phyloP scores from a whole-genome alignment of 179 eudicot species.

The Pouteria campechiana region DNA sequence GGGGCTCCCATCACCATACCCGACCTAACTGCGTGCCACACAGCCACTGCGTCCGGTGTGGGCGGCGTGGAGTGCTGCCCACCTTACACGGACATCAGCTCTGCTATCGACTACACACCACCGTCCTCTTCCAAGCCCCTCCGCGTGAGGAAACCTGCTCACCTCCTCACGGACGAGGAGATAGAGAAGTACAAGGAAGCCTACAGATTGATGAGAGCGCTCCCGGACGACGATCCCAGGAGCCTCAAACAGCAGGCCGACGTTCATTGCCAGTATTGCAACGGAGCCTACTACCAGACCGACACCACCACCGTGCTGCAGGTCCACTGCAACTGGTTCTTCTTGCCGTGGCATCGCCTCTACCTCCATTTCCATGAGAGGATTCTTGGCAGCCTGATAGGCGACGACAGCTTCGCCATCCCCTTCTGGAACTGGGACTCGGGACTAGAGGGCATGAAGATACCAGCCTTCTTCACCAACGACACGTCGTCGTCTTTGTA shows the following conservation, averaged over 20 bases:
- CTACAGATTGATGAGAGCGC: neutral
- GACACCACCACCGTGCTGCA: slow-evolving; percentile 4
- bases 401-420: slow-evolving; percentile 7
- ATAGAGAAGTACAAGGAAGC: slow-evolving; percentile 1
- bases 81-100: neutral
- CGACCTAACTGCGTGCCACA: neutral
- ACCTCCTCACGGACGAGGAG: neutral
- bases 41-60: neutral
- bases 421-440: slow-evolving; percentile 16
- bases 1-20: neutral
- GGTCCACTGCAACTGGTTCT: slow-evolving; percentile 11
- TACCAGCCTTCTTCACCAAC: neutral
- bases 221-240: slow-evolving; percentile 9
- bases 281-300: slow-evolving; percentile 3
- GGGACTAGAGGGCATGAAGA: neutral
- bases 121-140: neutral
- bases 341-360: slow-evolving; percentile 13
- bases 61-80: slow-evolving; percentile 3
- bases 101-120: slow-evolving; percentile 1
- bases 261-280: slow-evolving; percentile 15
- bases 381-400: slow-evolving; percentile 2
- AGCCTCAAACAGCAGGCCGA: slow-evolving; percentile 10
- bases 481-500: neutral
- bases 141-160: slow-evolving; percentile 3
- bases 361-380: slow-evolving; percentile 14